phyloP scores from a whole-genome alignment of 2,329 filamentous ascomycete species.

The Colletotrichum destructivum region DNA sequence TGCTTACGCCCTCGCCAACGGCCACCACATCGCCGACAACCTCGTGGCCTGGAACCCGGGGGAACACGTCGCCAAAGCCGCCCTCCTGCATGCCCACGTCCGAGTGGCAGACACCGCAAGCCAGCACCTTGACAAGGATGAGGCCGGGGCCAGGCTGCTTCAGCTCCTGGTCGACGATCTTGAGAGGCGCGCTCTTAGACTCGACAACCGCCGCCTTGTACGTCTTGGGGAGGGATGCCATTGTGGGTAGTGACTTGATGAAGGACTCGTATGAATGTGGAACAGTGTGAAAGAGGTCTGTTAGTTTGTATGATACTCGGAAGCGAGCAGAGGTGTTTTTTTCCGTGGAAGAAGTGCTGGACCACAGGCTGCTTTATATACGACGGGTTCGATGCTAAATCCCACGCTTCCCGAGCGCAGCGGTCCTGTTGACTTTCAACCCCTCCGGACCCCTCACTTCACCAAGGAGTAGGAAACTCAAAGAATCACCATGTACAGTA shows the following conservation, averaged over 20 bases:
- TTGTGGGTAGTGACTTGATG: neutral
- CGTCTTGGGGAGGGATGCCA: conserved; percentile 69
- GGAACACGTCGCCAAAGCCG: conserved; percentile 69
- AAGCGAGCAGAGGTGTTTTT: neutral
- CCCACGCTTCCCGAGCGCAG: neutral
- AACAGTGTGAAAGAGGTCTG: neutral
- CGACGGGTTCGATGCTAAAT: neutral
- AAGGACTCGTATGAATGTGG: neutral
- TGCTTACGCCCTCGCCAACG: conserved; percentile 69
- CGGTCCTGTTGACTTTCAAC: neutral
- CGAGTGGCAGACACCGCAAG: conserved; percentile 80
- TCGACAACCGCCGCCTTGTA: conserved; percentile 78
- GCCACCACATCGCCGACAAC: conserved; percentile 77
- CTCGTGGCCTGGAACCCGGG: conserved; percentile 79
- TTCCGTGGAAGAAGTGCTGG: too few relatives aligned
- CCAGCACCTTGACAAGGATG: conserved; percentile 79
- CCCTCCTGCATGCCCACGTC: conserved; percentile 67
- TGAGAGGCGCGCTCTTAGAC: conserved; percentile 65
- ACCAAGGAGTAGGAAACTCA: neutral
- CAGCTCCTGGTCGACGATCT: conserved; percentile 72
- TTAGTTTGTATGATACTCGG: too few relatives aligned
- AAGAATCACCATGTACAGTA: too few relatives aligned
- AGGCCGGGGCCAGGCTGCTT: conserved; percentile 69
- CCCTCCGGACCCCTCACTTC: conserved; percentile 4
- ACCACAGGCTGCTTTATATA: neutral